Percentiles rank a stretch among this genome's conserved stretches.
phyloP scores from a whole-genome alignment of 495 filamentous ascomycete species.

The Aspergillus wentii region DNA sequence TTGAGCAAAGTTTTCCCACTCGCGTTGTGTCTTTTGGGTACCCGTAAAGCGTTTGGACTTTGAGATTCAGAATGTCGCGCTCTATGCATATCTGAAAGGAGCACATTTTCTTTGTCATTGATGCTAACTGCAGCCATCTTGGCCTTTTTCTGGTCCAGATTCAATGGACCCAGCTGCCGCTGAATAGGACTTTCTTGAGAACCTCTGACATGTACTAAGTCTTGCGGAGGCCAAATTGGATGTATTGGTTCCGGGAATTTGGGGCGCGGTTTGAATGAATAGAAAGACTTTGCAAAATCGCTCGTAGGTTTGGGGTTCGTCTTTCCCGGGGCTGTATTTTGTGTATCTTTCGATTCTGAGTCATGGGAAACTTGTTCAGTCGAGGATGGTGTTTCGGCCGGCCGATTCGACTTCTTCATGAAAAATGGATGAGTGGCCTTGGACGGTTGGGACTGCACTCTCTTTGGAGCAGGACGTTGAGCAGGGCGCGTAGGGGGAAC shows the following conservation, averaged over 20 bases:
- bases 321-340: too few relatives aligned
- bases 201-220: constrained; percentile 50
- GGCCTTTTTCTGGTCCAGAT: constrained; percentile 27
- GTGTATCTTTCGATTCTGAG: too few relatives aligned
- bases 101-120: constrained; percentile 29
- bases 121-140: constrained; percentile 30
- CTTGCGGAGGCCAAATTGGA: constrained; percentile 67
- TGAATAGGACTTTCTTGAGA: background rate
- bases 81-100: constrained; percentile 14
- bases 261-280: constrained; percentile 22
- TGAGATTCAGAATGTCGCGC: constrained; percentile 9
- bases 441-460: constrained; percentile 29
- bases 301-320: too few relatives aligned
- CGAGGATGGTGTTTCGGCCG: background rate
- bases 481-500: constrained; percentile 1
- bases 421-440: constrained; percentile 86
- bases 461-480: constrained; percentile 1
- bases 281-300: too few relatives aligned
- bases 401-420: constrained; percentile 29
- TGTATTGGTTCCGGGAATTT: constrained; percentile 58
- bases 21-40: constrained; percentile 28
- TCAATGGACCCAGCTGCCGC: background rate
- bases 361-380: background rate
- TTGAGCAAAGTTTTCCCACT: constrained; percentile 30
- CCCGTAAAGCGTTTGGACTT: constrained; percentile 14